These are phyloP conservation scores for Oryza rufipogon DNA, from an alignment of 176 grass and related monocot species.

Conservation along the genomic window DNA sequence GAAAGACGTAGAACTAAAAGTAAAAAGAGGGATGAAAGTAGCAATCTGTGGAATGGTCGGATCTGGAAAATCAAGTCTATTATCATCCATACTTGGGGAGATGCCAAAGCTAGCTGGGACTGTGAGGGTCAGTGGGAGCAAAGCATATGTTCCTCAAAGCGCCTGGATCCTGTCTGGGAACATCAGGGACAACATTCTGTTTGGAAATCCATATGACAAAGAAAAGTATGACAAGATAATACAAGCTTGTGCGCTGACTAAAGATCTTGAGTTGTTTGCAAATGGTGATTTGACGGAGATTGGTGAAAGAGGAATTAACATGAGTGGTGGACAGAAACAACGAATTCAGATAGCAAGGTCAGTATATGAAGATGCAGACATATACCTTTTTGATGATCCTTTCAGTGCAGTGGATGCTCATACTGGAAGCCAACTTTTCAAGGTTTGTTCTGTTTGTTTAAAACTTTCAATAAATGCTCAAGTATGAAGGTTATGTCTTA, in stretches of 20 bases:
- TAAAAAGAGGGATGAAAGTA: constrained; percentile 92
- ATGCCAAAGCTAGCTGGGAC: constrained; percentile 77
- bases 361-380: constrained; percentile 83
- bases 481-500: constrained; percentile 12
- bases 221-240: constrained; percentile 81
- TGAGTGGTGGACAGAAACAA: constrained; percentile 99
- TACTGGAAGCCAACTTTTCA: constrained; percentile 90
- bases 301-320: constrained; percentile 99
- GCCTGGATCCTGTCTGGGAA: constrained; percentile 98
- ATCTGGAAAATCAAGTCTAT: constrained; percentile 91
- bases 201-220: constrained; percentile 76
- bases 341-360: constrained; percentile 95
- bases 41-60: constrained; percentile 94
- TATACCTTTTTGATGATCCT: constrained; percentile 95
- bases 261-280: constrained; percentile 91
- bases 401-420: constrained; percentile 98
- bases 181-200: constrained; percentile 94
- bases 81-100: constrained; percentile 96
- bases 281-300: constrained; percentile 98
- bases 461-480: constrained; percentile 23
- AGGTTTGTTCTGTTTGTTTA: constrained; percentile 47
- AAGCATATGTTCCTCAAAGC: constrained; percentile 96
- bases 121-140: constrained; percentile 73
- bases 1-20: constrained; percentile 69
- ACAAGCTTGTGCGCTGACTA: constrained; percentile 76